Percentiles rank a stretch among this genome's conserved stretches.
These are phyloP conservation scores for Skeletonema tropicum DNA, from an alignment of 108 stramenopile genomes.

Conservation along the genomic window DNA sequence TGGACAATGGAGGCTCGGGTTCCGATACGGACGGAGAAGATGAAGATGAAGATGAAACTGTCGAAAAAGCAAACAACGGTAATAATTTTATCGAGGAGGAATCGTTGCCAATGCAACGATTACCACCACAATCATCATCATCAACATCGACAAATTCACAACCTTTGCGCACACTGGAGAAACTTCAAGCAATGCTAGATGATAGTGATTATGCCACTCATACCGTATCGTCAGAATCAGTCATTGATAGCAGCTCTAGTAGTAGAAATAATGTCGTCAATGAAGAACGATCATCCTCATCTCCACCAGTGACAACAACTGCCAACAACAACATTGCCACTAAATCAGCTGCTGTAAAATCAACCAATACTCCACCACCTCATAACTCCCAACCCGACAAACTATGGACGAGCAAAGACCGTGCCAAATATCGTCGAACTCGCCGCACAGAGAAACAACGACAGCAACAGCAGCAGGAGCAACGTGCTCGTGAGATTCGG, in stretches of 20 bases:
- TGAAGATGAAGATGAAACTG: conserved; percentile 7
- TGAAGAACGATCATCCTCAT: conserved; percentile 1
- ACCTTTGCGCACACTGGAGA: conserved; percentile 75
- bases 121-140: background rate
- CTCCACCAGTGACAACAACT: background rate
- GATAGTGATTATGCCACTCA: conserved; percentile 83
- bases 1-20: conserved; percentile 13
- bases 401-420: conserved; percentile 86
- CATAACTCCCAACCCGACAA: conserved; percentile 27
- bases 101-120: background rate
- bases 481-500: conserved; percentile 32
- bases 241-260: conserved; percentile 1
- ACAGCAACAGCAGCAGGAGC: conserved; percentile 27
- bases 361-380: background rate
- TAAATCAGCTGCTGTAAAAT: conserved; percentile 17
- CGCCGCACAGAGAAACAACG: conserved; percentile 45
- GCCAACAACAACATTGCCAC: background rate
- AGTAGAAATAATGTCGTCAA: background rate
- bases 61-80: background rate
- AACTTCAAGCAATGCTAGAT: conserved; percentile 85
- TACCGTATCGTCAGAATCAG: conserved; percentile 23
- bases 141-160: conserved; percentile 40
- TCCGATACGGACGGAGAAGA: conserved; percentile 34
- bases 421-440: conserved; percentile 70
- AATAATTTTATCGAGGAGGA: background rate